A percentile compares a stretch with the other conserved stretches of the same genome.
These are phyloP conservation scores for Geotrichum cucujoidarum DNA, from an alignment of 1,139 yeast genomes.

Conservation along the genomic window DNA sequence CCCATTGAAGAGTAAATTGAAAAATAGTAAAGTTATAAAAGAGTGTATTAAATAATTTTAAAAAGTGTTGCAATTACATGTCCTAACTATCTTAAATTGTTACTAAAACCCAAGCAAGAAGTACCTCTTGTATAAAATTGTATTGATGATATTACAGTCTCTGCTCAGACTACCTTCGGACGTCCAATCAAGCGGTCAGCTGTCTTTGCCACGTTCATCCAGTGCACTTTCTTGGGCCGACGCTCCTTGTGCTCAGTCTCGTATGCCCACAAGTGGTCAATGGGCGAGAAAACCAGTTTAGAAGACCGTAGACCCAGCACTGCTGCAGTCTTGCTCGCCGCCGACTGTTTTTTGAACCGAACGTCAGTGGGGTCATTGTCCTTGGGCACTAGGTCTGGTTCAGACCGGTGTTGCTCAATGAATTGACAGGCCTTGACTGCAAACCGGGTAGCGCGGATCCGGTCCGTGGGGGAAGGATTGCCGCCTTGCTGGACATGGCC, in stretches of 20 bases:
- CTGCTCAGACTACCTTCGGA: slow-evolving; percentile 29
- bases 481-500: slow-evolving; percentile 99
- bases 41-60: too few relatives aligned
- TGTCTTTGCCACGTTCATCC: slow-evolving; percentile 69
- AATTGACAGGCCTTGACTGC: slow-evolving; percentile 86
- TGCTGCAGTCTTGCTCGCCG: slow-evolving; percentile 59
- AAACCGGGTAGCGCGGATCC: slow-evolving; percentile 85
- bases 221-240: slow-evolving; percentile 84
- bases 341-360: slow-evolving; percentile 16
- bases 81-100: too few relatives aligned
- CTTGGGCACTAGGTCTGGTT: slow-evolving; percentile 7
- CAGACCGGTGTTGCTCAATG: slow-evolving; percentile 46
- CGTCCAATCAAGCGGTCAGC: slow-evolving; percentile 87
- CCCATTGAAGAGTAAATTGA: too few relatives aligned
- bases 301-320: slow-evolving; percentile 84
- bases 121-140: neutral
- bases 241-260: slow-evolving; percentile 78
- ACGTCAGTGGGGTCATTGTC: neutral
- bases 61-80: too few relatives aligned
- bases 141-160: too few relatives aligned
- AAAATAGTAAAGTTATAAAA: too few relatives aligned
- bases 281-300: slow-evolving; percentile 66
- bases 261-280: slow-evolving; percentile 71
- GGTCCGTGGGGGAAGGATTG: slow-evolving; percentile 88
- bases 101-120: neutral